A percentile compares a stretch with the other conserved stretches of the same genome.
Conservation (phyloP, 495 filamentous ascomycete species). For the Penicillium fimorum region DNA sequence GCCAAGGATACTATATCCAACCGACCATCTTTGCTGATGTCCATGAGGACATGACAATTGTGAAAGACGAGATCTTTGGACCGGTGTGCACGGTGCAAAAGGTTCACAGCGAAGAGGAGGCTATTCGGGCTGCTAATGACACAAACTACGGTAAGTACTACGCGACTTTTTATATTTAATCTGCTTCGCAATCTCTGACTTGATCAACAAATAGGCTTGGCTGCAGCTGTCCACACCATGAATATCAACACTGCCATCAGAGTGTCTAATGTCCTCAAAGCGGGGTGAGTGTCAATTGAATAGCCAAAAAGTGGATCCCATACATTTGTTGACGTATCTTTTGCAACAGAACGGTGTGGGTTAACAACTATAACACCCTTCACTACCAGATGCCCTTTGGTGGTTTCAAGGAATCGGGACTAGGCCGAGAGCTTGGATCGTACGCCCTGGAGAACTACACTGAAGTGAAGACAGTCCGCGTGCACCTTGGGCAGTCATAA, state of each 20-base stretch:
- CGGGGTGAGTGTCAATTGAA: slow-evolving; percentile 48
- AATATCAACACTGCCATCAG: slow-evolving; percentile 81
- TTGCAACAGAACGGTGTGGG: slow-evolving; percentile 66
- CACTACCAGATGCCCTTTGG: slow-evolving; percentile 74
- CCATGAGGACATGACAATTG: slow-evolving; percentile 78
- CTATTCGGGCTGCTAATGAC: slow-evolving; percentile 67
- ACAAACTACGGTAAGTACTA: slow-evolving; percentile 55
- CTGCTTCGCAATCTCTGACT: background rate
- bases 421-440: slow-evolving; percentile 72
- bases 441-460: slow-evolving; percentile 77
- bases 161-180: background rate
- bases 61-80: slow-evolving; percentile 91
- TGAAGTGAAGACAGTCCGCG: slow-evolving; percentile 58
- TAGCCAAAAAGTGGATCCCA: background rate
- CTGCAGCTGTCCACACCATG: slow-evolving; percentile 79
- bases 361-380: slow-evolving; percentile 71
- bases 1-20: slow-evolving; percentile 84
- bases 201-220: slow-evolving; percentile 44
- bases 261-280: slow-evolving; percentile 67
- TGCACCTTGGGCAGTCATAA: background rate
- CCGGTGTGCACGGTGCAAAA: slow-evolving; percentile 82
- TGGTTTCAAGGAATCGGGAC: slow-evolving; percentile 84
- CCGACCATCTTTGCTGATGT: slow-evolving; percentile 88
- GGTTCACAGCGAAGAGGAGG: slow-evolving; percentile 74
- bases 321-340: background rate